Base-by-base conservation (phyloP, 2,329 filamentous ascomycete species). In the Didymella glomerata region DNA sequence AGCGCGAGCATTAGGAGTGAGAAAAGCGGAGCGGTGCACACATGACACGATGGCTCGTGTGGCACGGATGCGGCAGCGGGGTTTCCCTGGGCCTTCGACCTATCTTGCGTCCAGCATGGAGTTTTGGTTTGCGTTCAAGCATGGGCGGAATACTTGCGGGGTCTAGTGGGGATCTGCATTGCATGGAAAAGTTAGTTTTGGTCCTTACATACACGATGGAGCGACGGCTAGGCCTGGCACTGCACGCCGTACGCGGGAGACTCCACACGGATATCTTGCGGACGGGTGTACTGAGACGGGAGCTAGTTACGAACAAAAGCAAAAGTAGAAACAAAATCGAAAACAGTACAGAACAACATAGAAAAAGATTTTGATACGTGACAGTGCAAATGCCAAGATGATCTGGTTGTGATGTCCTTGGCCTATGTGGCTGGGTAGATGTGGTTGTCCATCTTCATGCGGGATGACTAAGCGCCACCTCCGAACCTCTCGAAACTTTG, bases 91-190 rank as follows among this genome's bases (percentile, higher is more conserved):
- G 27, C 27, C 38, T 34, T 28, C 48, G 48, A 27, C 48, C 41
- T 25, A 49, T 64, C 41, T 48, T 28, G 55, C 40, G 49, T 64
- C 47, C 61, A 70, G 72, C 72, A 72, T 69, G 73, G 74, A 72
- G 73, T 76, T 75, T 70, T 49, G 62, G 68, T 65, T 63, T 64
- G 58, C 56, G 47, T 66, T 60, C 32, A 44, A 67, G 69, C 69
- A 73, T 73, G 66, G 62, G 63, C 54, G 67, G 48, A 34, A 53
- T 54, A 44, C 25, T 48, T 38, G 53, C 48, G 49, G 45, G 45
- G 51, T 52, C 18, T 16, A 55, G 62, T 44, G 57, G 56, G 46
- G 57, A 60, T 59, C 40, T 63, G 65, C 64, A 61, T 68, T 58
- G 54, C 51, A 66, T 61, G 51, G 54, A 64, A 70, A 70, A 70